Base-by-base conservation (phyloP, 2,329 filamentous ascomycete genomes). In the Pseudocercospora macadamiae region DNA sequence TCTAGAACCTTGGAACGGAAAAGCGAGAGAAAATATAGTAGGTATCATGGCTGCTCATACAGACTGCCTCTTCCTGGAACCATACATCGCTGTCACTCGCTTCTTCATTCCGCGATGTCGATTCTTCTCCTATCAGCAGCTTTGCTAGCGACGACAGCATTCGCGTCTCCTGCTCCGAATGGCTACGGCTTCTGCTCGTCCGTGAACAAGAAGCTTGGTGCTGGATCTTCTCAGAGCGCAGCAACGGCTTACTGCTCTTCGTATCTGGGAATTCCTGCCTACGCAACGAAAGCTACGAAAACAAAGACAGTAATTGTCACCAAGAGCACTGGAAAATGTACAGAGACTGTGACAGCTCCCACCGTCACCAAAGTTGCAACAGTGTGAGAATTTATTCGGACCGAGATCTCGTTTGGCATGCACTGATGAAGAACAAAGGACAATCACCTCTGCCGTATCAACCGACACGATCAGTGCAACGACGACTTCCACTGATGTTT, bases 181-280 rank as follows among this genome's bases (percentile, higher is more conserved):
- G 49, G 49, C 30, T 52, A 52, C 21, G 49, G 28, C 7, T 52
- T 34, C n/a, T 52, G 49, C 14, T 5, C 28, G 4, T 14, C 48
- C 12, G 48, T 51, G 14, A 51, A 16, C 30, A 51, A 34, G 16
- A 32, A 51, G 19, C 7, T 51, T 14, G 25, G 4, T 23, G 25
- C 12, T 16, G 30, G 19, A 14, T 14, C n/a, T 2, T 8, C 21
- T 8, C 48, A 36, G 30, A 21, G 7, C n/a, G 16, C 44, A 19
- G 30, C 30, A n/a, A 26, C 19, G 9, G 30, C 49, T 5, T 52
- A 52, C 14, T 52, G 49, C 30, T 52, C 49, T 18, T 39, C 49
- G 19, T 52, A 52, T 36, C 16, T 52, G 14, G 16, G 16, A 6
- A 37, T 52, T 21, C 49, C 28, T 2, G 49, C 26, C 26, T 37